Evolutionary conservation across 805 yeast genomes (phyloP), one percentile per base, ranked within the genome.

Genomic region (Zygosaccharomyces gambellarensis): DNA sequence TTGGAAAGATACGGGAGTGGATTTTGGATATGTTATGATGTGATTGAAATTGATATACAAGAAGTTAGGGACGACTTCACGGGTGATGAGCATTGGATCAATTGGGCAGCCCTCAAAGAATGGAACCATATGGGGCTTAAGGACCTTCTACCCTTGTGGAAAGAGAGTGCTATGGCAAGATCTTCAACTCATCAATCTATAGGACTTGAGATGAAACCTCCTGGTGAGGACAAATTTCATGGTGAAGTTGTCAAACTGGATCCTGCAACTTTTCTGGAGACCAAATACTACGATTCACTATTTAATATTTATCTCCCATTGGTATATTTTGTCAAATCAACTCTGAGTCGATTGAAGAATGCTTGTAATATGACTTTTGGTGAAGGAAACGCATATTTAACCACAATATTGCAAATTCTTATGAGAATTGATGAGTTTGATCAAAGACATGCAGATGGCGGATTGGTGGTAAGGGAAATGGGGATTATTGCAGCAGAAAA

Each of bases 311-410:
- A 66, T n/a, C 58, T 68, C 0, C 72, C 75, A 3, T 36, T 71
- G 19, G 70, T 71, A 0, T 70, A 69, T 59, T 68, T 76, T 65
- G 64, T 70, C 5, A 81, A 81, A 54, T 78, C 83, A 0, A 74
- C 78, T 4, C 61, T 81, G 34, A 62, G 76, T 10, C 63, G 83
- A 45, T 63, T 79, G 44, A 69, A 64, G 42, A 72, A 72, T 21
- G 60, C 80, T 53, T 77, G 81, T 50, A 48, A 51, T n/a, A 45
- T 54, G 1, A 21, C 46, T 6, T 64, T 67, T 17, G 47, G 52
- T 11, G 47, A 47, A 12, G 36, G 41, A 28, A 40, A 43, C 11
- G 39, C 49, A 7, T 64, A 64, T 19, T 61, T 58, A 44, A 41
- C 51, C 4, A 55, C 56, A 3, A 51, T 80, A 3, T 51, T 55